Percentiles rank a stretch among this genome's conserved stretches.
These are phyloP conservation scores for Hymenoscyphus repandus DNA, from an alignment of 2,329 filamentous ascomycete species.

Conservation along the genomic window DNA sequence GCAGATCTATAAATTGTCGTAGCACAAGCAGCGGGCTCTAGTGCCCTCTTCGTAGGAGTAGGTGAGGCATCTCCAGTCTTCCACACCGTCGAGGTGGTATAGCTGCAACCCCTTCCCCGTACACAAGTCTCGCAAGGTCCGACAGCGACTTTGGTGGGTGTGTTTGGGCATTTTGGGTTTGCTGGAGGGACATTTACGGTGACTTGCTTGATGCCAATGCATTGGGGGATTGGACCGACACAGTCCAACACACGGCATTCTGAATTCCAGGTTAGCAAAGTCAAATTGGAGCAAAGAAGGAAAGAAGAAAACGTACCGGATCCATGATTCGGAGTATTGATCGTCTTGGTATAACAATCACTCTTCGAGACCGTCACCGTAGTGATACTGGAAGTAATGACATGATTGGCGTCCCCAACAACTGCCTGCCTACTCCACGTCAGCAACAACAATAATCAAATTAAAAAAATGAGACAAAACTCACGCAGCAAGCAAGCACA, in stretches of 20 bases:
- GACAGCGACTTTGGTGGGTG: constrained; percentile 27
- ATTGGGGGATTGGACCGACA: constrained; percentile 8
- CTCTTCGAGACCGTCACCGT: constrained; percentile 12
- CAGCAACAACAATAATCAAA: neutral
- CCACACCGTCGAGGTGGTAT: constrained; percentile 7
- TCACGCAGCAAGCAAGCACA: neutral
- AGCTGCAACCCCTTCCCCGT: constrained; percentile 22
- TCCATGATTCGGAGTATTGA: constrained; percentile 9
- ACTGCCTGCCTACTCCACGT: constrained; percentile 1
- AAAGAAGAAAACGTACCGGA: neutral
- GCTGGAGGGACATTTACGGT: constrained; percentile 35
- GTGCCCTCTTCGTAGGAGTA: neutral
- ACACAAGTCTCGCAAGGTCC: constrained; percentile 25
- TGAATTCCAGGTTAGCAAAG: neutral
- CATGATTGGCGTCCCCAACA: constrained; percentile 4
- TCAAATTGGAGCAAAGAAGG: neutral
- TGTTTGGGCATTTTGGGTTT: constrained; percentile 36
- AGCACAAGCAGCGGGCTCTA: constrained; percentile 1
- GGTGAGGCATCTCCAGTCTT: constrained; percentile 2
- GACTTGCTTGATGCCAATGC: constrained; percentile 20
- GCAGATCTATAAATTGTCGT: constrained; percentile 5
- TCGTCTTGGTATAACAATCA: constrained; percentile 28
- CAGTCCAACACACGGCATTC: constrained; percentile 8
- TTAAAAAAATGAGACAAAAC: neutral
- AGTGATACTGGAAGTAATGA: constrained; percentile 12